Base-by-base conservation (phyloP, 768 basidiomycete species). In the Pholiota conissans region DNA sequence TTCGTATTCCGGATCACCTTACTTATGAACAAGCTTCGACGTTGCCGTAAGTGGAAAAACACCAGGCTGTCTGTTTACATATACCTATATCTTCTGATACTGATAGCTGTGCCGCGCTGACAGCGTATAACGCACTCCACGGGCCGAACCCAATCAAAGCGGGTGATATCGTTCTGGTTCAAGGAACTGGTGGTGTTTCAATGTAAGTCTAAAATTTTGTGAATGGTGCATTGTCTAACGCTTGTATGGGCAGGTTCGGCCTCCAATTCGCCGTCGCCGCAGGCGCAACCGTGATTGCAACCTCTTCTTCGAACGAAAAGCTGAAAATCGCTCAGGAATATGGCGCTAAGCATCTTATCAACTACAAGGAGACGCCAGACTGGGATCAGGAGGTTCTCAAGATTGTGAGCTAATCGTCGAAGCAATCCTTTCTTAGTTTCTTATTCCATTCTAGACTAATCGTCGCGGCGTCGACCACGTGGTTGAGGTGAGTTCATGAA, bases 261-360 rank as follows among this genome's bases (percentile, higher is more conserved):
- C 70, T 82, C 2, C 84, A 88, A 69, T 68, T 90, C 45, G 85
- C 87, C 1, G 77, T 84, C 37, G 81, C 84, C 2, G 77, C 82
- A 8, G 87, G 86, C 34, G 86, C 86, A 2, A 79, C 70, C 2
- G 85, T 87, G 55, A 86, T 90, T 61, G 77, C 78, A 22, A 89
- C 87, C 0, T 87, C 86, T 1, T 87, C 85, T 0, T 84, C 84
- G 0, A 84, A 88, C 60, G 76, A 79, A 42, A 90, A 89, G 62
- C 73, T 87, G n/a, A 74, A 79, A 56, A 61, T 79, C 26, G 84
- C 78, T 9, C 69, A 72, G 45, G 76, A 75, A 37, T 76, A 85
- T 18, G 85, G 87, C 20, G 79, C 76, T 18, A 76, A 79, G 11
- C 73, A 85, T 55, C 59, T 81, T n/a, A 84, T 89, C 71, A 87